These are phyloP conservation scores for Xylaria castorea DNA, from an alignment of 495 filamentous ascomycete genomes.

Conservation along the genomic window DNA sequence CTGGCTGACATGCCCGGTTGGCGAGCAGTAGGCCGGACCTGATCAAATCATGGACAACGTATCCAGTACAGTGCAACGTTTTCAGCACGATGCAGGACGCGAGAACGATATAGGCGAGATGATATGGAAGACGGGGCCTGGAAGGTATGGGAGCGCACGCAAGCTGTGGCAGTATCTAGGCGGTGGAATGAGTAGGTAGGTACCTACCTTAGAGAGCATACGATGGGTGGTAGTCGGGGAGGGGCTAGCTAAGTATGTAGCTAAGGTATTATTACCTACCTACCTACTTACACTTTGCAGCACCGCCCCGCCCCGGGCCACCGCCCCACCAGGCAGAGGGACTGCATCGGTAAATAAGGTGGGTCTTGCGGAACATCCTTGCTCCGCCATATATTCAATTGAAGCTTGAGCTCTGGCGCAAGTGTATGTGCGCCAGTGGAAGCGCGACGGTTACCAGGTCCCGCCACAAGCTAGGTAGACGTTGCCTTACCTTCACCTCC, in stretches of 20 bases:
- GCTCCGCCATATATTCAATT: conserved; percentile 26
- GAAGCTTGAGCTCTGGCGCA: conserved; percentile 33
- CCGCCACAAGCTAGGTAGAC: background rate
- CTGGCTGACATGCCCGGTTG: conserved; percentile 72
- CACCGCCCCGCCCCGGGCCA: background rate
- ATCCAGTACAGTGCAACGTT: conserved; percentile 3
- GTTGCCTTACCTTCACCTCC: conserved; percentile 1
- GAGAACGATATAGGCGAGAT: background rate
- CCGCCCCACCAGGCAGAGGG: background rate
- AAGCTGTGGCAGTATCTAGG: conserved; percentile 23
- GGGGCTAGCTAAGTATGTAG: background rate
- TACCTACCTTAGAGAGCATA: background rate
- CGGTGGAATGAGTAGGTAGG: conserved; percentile 14
- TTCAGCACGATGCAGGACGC: background rate
- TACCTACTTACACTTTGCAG: background rate
- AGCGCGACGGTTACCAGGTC: background rate
- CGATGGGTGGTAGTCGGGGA: background rate
- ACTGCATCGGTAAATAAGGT: background rate
- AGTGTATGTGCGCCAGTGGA: background rate
- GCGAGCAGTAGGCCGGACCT: conserved; percentile 31
- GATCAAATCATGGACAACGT: conserved; percentile 34
- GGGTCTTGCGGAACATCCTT: conserved; percentile 22
- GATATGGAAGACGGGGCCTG: background rate
- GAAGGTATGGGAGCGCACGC: background rate
- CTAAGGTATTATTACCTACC: no score